phyloP scores from a whole-genome alignment of 176 grass and related monocot genomes.

The Phyllostachys edulis region DNA sequence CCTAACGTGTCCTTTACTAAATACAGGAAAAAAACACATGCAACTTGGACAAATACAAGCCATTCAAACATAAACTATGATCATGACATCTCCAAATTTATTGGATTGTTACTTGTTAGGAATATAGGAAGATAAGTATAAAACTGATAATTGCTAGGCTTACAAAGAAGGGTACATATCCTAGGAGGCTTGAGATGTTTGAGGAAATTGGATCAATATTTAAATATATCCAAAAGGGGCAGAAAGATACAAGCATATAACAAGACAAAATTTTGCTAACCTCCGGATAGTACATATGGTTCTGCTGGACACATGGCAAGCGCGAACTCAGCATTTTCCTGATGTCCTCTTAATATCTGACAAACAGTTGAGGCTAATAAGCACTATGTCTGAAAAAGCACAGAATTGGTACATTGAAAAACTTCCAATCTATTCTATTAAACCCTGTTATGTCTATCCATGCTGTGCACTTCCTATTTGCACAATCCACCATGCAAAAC shows the following conservation, averaged over 20 bases:
- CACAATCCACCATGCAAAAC: conserved; percentile 6
- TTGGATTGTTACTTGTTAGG: conserved; percentile 5
- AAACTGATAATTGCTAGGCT: background rate
- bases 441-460: background rate
- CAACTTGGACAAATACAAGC: background rate
- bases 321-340: conserved; percentile 91
- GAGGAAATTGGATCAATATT: background rate
- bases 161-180: background rate
- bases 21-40: background rate
- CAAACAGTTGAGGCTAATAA: conserved; percentile 28
- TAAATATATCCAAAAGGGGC: background rate
- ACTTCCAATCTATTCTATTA: background rate
- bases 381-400: conserved; percentile 5
- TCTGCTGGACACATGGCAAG: conserved; percentile 93
- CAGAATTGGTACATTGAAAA: conserved; percentile 8
- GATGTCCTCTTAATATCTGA: conserved; percentile 86
- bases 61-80: background rate
- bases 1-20: background rate
- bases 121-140: background rate
- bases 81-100: background rate
- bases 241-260: conserved; percentile 4
- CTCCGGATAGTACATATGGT: conserved; percentile 93
- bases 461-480: background rate
- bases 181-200: background rate
- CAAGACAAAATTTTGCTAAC: conserved; percentile 33